Base-by-base conservation (phyloP, 345 rosid species). In the Lepidium didymum region DNA sequence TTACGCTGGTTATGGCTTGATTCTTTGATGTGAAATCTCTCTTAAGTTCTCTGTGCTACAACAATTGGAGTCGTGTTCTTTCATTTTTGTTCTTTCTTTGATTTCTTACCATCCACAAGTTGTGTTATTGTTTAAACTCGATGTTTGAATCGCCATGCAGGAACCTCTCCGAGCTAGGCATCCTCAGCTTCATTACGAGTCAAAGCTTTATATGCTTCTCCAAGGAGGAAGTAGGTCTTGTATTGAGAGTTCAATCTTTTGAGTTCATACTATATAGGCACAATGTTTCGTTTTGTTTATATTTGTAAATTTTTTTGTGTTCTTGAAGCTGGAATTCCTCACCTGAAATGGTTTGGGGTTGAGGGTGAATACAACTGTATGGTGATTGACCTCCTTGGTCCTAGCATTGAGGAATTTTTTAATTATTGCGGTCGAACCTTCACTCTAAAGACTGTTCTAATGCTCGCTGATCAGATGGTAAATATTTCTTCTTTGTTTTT, bases 371-470 rank as follows among this genome's bases (percentile, higher is more conserved):
- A 79, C 83, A 87, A 91, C 69, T 77, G 85, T 61, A 88, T 91
- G 97, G 96, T 88, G 54, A 91, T 91, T 42, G 97, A 91, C 57
- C 97, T 91, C 74, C 86, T 91, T 18, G 97, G 97, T 50, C 97
- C 91, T 33, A 91, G 97, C 68, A 65, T 91, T 80, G 97, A 91
- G 77, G 97, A 91, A 51, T 78, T 88, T 53, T 91, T 91, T 81
- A 88, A 88, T 81, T 88, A 86, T 56, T 88, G 97, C 76, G 83
- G 81, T 79, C 69, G 97, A 74, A 85, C 84, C 66, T 83, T 91
- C 35, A 50, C 96, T 42, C 70, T 88, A 69, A 91, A 91, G 65
- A 85, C 97, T 0, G 97, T 91, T 42, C 75, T 91, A 52, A 91
- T 91, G 97, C 92, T 91, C 9, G 97, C 97, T 2, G 96, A 91